Evolutionary conservation across 441 rosid species (phyloP).

Genomic region (Pelargonium citronellum): DNA sequence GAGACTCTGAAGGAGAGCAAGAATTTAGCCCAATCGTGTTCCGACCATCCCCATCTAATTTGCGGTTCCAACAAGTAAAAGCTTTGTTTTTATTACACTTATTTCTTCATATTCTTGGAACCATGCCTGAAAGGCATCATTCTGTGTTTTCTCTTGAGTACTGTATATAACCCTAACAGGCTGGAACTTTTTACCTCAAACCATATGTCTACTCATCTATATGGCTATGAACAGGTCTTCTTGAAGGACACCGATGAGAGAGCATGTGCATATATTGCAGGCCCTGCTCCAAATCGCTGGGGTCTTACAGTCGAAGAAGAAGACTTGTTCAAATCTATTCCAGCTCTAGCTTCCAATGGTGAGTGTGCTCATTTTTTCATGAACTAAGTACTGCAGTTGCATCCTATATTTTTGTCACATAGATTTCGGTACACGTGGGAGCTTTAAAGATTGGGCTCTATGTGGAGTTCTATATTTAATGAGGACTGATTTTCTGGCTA

Average conservation of each 20-base stretch:
- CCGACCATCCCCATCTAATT: conserved; percentile 64
- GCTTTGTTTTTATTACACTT: conserved; percentile 21
- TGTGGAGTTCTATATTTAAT: not conserved
- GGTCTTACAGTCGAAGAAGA: conserved; percentile 79
- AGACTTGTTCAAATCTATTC: conserved; percentile 70
- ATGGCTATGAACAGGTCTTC: conserved; percentile 57
- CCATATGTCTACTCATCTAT: conserved; percentile 18
- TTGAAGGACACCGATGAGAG: conserved; percentile 98
- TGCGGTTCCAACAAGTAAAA: conserved; percentile 76
- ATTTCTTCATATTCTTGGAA: conserved; percentile 12
- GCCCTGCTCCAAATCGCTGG: conserved; percentile 99
- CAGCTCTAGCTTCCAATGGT: conserved; percentile 39
- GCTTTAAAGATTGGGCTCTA: not conserved
- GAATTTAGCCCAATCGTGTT: conserved; percentile 56
- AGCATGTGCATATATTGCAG: conserved; percentile 98
- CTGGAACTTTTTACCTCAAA: not conserved
- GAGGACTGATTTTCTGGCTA: not conserved
- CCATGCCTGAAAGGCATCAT: conserved; percentile 6
- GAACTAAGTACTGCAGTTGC: conserved; percentile 5
- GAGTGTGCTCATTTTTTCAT: conserved; percentile 22
- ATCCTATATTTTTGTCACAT: not conserved
- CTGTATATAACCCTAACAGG: no score
- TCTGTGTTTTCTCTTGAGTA: no score
- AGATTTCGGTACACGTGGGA: not conserved
- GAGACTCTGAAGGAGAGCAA: conserved; percentile 31